Evolutionary conservation across 1,284 basidiomycete genomes (phyloP), one percentile per base, ranked within the genome.

Genomic region (Ceratobasidium sp.): DNA sequence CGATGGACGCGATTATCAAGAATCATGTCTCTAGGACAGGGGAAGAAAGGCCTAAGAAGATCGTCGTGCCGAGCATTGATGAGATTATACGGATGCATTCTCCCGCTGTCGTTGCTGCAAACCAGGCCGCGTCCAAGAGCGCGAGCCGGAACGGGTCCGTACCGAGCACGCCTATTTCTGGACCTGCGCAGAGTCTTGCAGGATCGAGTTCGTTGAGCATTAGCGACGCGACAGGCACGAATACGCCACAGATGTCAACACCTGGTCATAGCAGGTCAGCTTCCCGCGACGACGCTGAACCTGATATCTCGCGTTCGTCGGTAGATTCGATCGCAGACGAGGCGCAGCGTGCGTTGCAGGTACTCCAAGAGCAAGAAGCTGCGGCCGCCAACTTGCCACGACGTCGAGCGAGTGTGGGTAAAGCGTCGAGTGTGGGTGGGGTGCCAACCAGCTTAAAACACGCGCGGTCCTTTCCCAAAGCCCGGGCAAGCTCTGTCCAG

Each of bases 271-370:
- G 82, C 74, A 82, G 84, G 74, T 82, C 82, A 75, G 84, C 85
- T 78, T 78, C 81, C 30, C 36, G 16, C 18, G 82, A 82, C 16
- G 78, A 86, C 6, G 75, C 78, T 18, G 81, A 82, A 61, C 83
- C 84, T 21, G 73, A 73, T 12, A 46, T 46, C 1, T 88, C 89
- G 53, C 87, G 92, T 26, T 92, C 92, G 21, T 93, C 92, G 10
- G 87, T 93, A 72, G 92, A 94, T 79, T 93, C 91, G 72, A 88
- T 93, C 36, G 90, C 91, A 23, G 89, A 92, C 75, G 92, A 94
- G 83, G 87, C 92, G 32, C 86, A 85, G 74, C 86, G 83, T 18
- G 59, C 59, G 23, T 16, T 61, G 4, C 59, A 46, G 59, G 59
- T 28, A 3, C 39, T 61, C 26, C 59, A 61, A 23, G 59, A 61